Base-by-base conservation (phyloP, 371 early-diverging fungal species). In the Basidiobolus meristosporus region DNA sequence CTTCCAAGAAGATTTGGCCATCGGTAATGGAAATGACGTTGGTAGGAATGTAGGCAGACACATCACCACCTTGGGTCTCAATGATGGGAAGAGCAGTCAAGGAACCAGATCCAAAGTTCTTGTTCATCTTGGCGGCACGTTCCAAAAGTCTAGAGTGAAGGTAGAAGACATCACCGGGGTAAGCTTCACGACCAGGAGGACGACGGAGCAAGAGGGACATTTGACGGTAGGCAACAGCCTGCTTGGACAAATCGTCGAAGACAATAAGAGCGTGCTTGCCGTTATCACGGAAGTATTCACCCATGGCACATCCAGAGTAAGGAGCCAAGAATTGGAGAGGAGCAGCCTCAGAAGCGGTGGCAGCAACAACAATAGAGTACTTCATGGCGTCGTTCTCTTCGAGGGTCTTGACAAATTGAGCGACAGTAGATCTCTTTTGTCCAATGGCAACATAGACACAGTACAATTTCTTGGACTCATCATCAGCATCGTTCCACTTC, bases 21-120 rank as follows among this genome's bases (percentile, higher is more conserved):
- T 91, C 92, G 45, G 92, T 92, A 52, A 92, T 92, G 65, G 90
- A 89, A 86, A 91, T 91, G 57, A 91, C 90, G 73, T 91, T 91
- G 65, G 92, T 91, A 50, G 92, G 92, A 73, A 91, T 91, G 71
- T 91, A 91, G 35, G 92, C 92, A 43, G 90, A 90, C 58, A 91
- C 92, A 77, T 90, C 92, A 63, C 92, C 92, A 70, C 92, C 92
- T 70, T 90, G 90, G 56, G 92, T 91, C 60, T 91, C 92, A 69
- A 91, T 90, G 56, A 91, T 80, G 62, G 92, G 92, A 44, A 91
- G 77, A 41, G 92, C 92, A 41, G 92, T 91, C 71, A 91, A 68
- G 56, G 90, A 89, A 62, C 90, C 90, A 51, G 73, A 77, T 50
- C 88, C 88, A 56, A 79, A 75, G 57, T 68, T 60, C 70, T 82